Base-by-base conservation (phyloP, 352 stramenopile genomes). In the Globisporangium ultimum region DNA sequence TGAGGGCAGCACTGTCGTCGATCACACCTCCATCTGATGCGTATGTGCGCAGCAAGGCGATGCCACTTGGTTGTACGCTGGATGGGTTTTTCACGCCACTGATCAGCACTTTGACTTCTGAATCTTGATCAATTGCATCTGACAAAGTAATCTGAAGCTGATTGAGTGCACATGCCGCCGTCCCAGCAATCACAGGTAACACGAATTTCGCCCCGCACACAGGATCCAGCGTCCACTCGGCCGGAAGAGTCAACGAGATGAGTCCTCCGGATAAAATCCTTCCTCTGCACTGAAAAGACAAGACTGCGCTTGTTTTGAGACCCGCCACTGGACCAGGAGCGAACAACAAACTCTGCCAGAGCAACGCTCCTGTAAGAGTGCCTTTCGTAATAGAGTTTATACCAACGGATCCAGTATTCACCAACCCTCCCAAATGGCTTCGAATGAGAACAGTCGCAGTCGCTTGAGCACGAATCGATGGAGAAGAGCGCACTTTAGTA, bases 321-420 rank as follows among this genome's bases (percentile, higher is more conserved):
- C 68, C 76, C 3, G 80, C 76, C 15, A 90, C 80, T 28, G 78
- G 72, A 9, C 80, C 80, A 15, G 80, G 80, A 12, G 41, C 54
- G 21, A 73, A 74, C 34, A 76, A 22, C 5, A 67, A 53, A 22
- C 70, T 77, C 46, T 87, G 67, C 80, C 80, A 88, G 7, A 58
- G 64, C 53, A 81, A 49, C 10, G 64, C 40, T 9, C 74, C 80
- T 22, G 48, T 72, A 4, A 90, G 61, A 18, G 52, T 9, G 1
- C 80, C 80, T 17, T 59, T 49, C 0, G 53, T 59, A 21, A 88
- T 64, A 0, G 70, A 60, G 28, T 80, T 76, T 2, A 87, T 41
- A 3, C 52, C 38, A 13, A 87, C 43, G 0, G 22, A 58, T 10
- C 76, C 76, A 17, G 62, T 66, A 36, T 84, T 87, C 1, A 88